Evolutionary conservation across 768 basidiomycete genomes (phyloP).

Genomic region (Leccinum rimulosum): DNA sequence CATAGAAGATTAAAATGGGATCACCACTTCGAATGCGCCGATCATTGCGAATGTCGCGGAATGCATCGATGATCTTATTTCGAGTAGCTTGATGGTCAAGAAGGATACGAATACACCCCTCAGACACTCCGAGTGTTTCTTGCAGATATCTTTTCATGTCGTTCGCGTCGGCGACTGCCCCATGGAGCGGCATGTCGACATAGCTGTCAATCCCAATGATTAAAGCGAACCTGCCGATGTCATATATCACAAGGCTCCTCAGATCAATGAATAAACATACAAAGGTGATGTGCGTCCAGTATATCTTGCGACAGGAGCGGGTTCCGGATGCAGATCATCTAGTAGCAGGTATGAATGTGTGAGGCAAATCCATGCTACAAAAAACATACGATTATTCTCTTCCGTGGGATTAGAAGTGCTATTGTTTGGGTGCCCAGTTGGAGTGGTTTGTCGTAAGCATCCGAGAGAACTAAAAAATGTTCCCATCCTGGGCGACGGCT

Average conservation of each 20-base stretch:
- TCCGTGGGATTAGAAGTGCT: not conserved
- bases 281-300: not conserved
- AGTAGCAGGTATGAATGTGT: not conserved
- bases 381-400: not conserved
- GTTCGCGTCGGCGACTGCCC: conserved; percentile 41
- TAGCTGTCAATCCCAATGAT: conserved; percentile 46
- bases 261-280: not conserved
- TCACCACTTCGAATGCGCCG: conserved; percentile 26
- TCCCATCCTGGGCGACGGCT: not conserved
- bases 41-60: conserved; percentile 24
- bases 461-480: not conserved
- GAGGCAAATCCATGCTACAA: not conserved
- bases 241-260: no score
- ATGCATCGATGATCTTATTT: conserved; percentile 29
- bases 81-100: conserved; percentile 38
- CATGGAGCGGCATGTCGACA: conserved; percentile 26
- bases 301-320: not conserved
- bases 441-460: not conserved
- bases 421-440: not conserved
- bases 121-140: conserved; percentile 29
- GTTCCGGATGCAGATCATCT: not conserved
- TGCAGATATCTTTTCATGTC: conserved; percentile 35
- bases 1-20: conserved; percentile 42
- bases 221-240: conserved; percentile 33
- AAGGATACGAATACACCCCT: conserved; percentile 36